Conservation (phyloP, 78 protist genomes). For the Monosiga brevicollis region DNA sequence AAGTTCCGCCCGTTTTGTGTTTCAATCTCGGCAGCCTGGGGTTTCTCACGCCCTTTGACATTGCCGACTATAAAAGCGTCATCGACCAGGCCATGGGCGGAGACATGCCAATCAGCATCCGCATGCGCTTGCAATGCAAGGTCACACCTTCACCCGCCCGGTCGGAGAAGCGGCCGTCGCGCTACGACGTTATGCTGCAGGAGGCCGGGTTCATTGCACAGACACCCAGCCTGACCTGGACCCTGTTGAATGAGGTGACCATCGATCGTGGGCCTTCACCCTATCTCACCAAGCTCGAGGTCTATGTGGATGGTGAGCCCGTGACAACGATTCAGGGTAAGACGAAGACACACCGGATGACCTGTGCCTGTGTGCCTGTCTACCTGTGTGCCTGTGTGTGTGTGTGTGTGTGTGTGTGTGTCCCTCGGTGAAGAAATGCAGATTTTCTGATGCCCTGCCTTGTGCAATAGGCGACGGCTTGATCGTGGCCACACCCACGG, state of each 20-base stretch:
- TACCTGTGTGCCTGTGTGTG: background rate
- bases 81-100: background rate
- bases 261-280: slow-evolving; percentile 45
- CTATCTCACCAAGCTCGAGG: slow-evolving; percentile 58
- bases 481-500: background rate
- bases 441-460: background rate
- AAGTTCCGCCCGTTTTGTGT: slow-evolving; percentile 63
- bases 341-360: slow-evolving; percentile 86
- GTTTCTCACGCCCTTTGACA: slow-evolving; percentile 65
- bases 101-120: background rate
- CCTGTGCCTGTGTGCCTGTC: slow-evolving; percentile 4
- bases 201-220: background rate
- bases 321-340: slow-evolving; percentile 72
- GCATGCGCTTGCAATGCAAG: slow-evolving; percentile 1
- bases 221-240: background rate
- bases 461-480: background rate
- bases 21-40: slow-evolving; percentile 74
- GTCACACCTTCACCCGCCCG: background rate
- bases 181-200: background rate
- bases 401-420: background rate
- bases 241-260: background rate
- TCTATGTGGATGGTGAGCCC: slow-evolving; percentile 44
- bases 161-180: background rate
- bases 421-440: background rate
- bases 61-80: background rate